These are phyloP conservation scores for Dichotomocladium elegans DNA, from an alignment of 371 early-diverging fungal species.

Conservation along the genomic window DNA sequence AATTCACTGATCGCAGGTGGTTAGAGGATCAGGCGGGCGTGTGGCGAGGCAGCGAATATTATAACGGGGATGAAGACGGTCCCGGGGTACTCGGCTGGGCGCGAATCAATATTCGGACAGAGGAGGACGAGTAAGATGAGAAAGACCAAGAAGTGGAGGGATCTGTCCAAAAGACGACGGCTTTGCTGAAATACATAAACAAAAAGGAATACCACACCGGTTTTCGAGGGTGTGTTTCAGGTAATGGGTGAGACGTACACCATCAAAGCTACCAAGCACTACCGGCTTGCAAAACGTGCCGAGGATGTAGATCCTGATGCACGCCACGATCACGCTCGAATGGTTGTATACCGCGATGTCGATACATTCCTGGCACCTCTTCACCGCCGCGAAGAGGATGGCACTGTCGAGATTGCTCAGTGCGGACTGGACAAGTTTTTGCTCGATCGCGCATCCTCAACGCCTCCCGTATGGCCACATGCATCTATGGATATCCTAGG, in stretches of 20 bases:
- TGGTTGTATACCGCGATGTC: constrained; percentile 69
- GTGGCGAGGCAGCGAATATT: constrained; percentile 25
- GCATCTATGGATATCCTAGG: too few relatives aligned
- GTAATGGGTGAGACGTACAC: constrained; percentile 57
- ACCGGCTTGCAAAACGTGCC: constrained; percentile 52
- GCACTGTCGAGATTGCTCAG: neutral
- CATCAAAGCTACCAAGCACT: constrained; percentile 57
- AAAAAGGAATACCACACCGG: constrained; percentile 39
- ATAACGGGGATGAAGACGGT: constrained; percentile 21
- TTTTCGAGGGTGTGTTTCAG: constrained; percentile 67
- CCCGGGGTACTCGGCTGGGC: constrained; percentile 64
- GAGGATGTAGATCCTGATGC: constrained; percentile 49
- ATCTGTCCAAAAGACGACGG: too few relatives aligned
- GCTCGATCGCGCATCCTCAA: neutral
- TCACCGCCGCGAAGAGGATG: constrained; percentile 6
- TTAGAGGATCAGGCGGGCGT: constrained; percentile 29
- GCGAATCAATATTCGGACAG: constrained; percentile 58
- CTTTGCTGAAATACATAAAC: too few relatives aligned
- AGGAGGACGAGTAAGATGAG: too few relatives aligned
- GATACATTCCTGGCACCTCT: constrained; percentile 33
- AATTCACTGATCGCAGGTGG: constrained; percentile 35
- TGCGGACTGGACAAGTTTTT: constrained; percentile 33
- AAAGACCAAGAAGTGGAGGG: too few relatives aligned
- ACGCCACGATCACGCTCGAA: constrained; percentile 19
- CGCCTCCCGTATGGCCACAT: too few relatives aligned